These are phyloP conservation scores for Russula sp. DNA, from an alignment of 768 basidiomycete genomes.

Conservation along the genomic window DNA sequence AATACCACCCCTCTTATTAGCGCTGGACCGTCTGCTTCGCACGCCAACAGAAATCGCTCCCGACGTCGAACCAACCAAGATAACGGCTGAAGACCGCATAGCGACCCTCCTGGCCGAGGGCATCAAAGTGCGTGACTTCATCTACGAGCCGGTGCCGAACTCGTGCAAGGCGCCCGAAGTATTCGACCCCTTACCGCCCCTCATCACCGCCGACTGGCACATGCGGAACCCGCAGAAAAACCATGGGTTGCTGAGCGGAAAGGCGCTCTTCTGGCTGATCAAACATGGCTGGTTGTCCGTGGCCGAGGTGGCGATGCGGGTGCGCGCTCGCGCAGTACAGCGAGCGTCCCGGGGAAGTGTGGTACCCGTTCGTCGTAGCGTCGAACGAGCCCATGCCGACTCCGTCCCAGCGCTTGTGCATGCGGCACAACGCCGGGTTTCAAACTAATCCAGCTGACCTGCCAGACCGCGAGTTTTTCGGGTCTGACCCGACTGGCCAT, in stretches of 20 bases:
- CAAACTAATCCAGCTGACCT: slow-evolving; percentile 16
- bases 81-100: slow-evolving; percentile 1
- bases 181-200: slow-evolving; percentile 26
- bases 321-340: slow-evolving; percentile 27
- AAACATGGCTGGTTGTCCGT: slow-evolving; percentile 29
- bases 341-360: slow-evolving; percentile 21
- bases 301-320: slow-evolving; percentile 25
- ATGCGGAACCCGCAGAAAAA: slow-evolving; percentile 23
- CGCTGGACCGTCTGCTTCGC: neutral
- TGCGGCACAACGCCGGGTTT: slow-evolving; percentile 21
- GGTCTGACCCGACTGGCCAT: neutral
- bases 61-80: slow-evolving; percentile 22
- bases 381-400: slow-evolving; percentile 22
- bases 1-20: neutral
- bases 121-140: slow-evolving; percentile 33
- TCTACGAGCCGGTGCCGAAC: slow-evolving; percentile 21
- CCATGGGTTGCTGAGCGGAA: slow-evolving; percentile 20
- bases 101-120: slow-evolving; percentile 23
- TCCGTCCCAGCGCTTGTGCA: slow-evolving; percentile 23
- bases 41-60: slow-evolving; percentile 27
- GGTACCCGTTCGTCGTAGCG: slow-evolving; percentile 27
- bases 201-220: slow-evolving; percentile 29
- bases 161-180: slow-evolving; percentile 25
- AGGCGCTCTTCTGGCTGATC: slow-evolving; percentile 28
- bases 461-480: slow-evolving; percentile 25